Base-by-base conservation (phyloP, 192 early-diverging fungal species). In the Rhizoclosmatium globosum region DNA sequence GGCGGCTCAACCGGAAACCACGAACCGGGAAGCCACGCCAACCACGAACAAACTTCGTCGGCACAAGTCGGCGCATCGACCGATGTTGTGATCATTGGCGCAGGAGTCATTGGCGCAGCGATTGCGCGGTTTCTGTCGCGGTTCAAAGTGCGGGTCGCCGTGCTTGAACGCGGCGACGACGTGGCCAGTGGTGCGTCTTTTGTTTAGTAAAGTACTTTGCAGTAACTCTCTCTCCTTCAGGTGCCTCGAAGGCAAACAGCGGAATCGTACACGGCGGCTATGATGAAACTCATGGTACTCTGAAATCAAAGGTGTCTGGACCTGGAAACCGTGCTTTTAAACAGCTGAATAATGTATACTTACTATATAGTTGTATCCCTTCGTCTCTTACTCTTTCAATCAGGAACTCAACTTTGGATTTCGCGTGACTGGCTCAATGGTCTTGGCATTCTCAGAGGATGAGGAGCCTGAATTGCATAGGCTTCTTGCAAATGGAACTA, bases 241-340 rank as follows among this genome's bases (percentile, higher is more conserved):
- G 60, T 0, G 72, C 72, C 1, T 74, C 72, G 2, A 74, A 74
- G 61, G 72, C 72, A 9, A 74, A 68, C 65, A 68, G 46, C 38
- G 84, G 81, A 17, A 87, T 86, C 57, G 79, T 87, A 19, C 86
- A 87, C 65, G 85, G 82, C 45, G 86, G 86, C 39, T 87, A 81
- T 45, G 86, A 87, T 57, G 86, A 87, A 38, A 19, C 39, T 17
- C 83, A 85, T 53, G 86, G 86, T 0, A 79, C 86, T 3, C 68
- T 87, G 38, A 87, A 87, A 65, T 13, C 85, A 19, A 43, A 65
- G 0, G 72, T 87, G 4, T 38, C 80, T 13, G 53, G 80, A 57
- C 21, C 4, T 3, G 86, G 86, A 46, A 87, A 87, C 61, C 61
- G 62, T 38, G 47, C 85, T 65, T 87, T 87, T 72, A 38, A 4